Evolutionary conservation across 2,329 filamentous ascomycete species (phyloP), one percentile per base, ranked within the genome.

Genomic region (Conoideocrella luteorostrata): DNA sequence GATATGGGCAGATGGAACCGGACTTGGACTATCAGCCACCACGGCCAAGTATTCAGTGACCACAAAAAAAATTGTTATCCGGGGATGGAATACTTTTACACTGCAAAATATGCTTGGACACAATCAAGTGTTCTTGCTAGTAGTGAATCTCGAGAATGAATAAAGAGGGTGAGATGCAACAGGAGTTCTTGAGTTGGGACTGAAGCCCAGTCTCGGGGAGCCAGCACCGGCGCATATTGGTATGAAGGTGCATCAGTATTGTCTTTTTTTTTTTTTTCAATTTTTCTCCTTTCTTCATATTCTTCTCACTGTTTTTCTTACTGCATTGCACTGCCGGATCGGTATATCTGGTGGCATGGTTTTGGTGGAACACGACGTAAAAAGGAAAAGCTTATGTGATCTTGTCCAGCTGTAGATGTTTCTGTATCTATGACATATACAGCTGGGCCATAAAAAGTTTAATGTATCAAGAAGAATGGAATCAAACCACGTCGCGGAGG

Each of bases 181-280:
- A 53, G 51, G 57, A 51, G 50, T 52, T 56, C 56, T 53, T 51
- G 57, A 56, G 54, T 60, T 57, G 51, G 56, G 56, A 55, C 52
- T 53, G 54, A 57, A 53, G 57, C 61, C 56, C 56, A 54, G 53
- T 57, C 56, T 56, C 15, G 38, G 39, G 56, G 50, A 45, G 47
- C 44, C 47, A 48, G 43, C 45, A 39, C 45, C 41, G 50, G 52
- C 52, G 45, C 43, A 49, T 44, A 48, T 34, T n/a, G 51, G 48
- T 30, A 35, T 39, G 47, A 44, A 15, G 23, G 46, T 50, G 44
- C 49, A 51, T 53, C 45, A 38, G 37, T 44, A 32, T 36, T 46
- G n/a, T 32, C 30, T 37, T 11, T 40, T 23, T 22, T 37, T 35
- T 20, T 22, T 23, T 6, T 18, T 17, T 35, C 24, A 30, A n/a